These are phyloP conservation scores for Candida boidinii DNA, from an alignment of 805 yeast species.

Conservation along the genomic window DNA sequence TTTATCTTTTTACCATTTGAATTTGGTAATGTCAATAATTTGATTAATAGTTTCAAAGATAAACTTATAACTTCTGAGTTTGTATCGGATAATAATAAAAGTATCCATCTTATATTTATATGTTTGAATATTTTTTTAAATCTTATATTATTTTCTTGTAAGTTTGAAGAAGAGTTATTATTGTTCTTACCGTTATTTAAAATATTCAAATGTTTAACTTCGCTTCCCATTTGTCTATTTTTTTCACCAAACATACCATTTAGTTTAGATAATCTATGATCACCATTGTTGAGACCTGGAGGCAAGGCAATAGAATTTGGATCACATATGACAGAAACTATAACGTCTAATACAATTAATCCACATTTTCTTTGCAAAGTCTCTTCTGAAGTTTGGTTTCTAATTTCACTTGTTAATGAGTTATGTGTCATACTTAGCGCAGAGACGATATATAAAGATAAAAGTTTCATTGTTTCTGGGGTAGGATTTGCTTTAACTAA, in stretches of 20 bases:
- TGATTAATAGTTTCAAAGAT: conserved; percentile 37
- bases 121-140: conserved; percentile 41
- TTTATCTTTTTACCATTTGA: too few relatives aligned
- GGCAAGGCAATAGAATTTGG: conserved; percentile 11
- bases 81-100: conserved; percentile 40
- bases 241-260: too few relatives aligned
- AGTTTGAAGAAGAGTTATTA: too few relatives aligned
- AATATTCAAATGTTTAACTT: too few relatives aligned
- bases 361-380: conserved; percentile 21
- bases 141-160: too few relatives aligned
- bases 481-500: conserved; percentile 40
- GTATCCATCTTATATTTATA: conserved; percentile 57
- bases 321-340: conserved; percentile 33
- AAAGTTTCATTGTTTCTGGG: conserved; percentile 42
- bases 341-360: conserved; percentile 25
- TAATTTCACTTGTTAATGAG: background rate
- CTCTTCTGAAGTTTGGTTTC: background rate
- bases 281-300: background rate
- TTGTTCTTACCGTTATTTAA: too few relatives aligned
- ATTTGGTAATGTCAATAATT: conserved; percentile 38
- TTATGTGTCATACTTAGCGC: conserved; percentile 26
- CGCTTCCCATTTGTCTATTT: too few relatives aligned
- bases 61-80: conserved; percentile 28
- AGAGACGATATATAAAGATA: conserved; percentile 44
- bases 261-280: conserved; percentile 14